A percentile compares a stretch with the other conserved stretches of the same genome.
phyloP scores from a whole-genome alignment of 768 basidiomycete species.

The Epithele typhae region DNA sequence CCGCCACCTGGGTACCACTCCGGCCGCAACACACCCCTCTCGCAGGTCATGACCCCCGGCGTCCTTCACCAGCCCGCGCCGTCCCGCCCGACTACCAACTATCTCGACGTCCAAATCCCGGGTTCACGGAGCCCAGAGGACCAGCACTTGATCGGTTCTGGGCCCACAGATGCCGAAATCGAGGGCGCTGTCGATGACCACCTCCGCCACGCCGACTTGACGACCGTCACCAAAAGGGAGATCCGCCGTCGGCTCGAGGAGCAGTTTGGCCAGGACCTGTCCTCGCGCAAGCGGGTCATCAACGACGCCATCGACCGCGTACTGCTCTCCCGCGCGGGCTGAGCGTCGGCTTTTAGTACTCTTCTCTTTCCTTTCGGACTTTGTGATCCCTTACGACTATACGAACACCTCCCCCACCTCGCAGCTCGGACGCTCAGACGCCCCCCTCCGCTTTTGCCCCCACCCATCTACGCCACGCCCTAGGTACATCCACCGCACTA shows the following conservation, averaged over 20 bases:
- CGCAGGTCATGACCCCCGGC: slow-evolving; percentile 17
- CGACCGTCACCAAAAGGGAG: slow-evolving; percentile 88
- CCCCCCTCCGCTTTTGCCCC: too few species aligned
- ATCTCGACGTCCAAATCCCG: slow-evolving; percentile 70
- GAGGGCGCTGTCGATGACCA: slow-evolving; percentile 71
- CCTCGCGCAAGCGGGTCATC: slow-evolving; percentile 64
- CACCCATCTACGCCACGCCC: too few species aligned
- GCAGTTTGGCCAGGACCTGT: slow-evolving; percentile 74
- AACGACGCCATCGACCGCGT: slow-evolving; percentile 75
- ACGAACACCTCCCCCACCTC: too few species aligned
- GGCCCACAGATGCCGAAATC: slow-evolving; percentile 67
- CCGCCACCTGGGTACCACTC: slow-evolving; percentile 73
- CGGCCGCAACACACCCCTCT: slow-evolving; percentile 61
- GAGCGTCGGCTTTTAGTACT: too few species aligned
- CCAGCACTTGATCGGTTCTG: slow-evolving; percentile 37
- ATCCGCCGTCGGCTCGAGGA: slow-evolving; percentile 82
- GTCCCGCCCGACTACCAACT: slow-evolving; percentile 71
- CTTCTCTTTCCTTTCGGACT: too few species aligned
- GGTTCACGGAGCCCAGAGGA: slow-evolving; percentile 48
- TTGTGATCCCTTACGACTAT: too few species aligned
- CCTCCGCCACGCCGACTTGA: slow-evolving; percentile 76
- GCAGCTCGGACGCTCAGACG: too few species aligned
- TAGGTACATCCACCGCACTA: too few species aligned
- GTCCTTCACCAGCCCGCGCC: slow-evolving; percentile 57
- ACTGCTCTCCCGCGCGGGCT: slow-evolving; percentile 47